A percentile compares a stretch with the other conserved stretches of the same genome.
Conservation (phyloP, 129 eudicot species). For the Helianthus tuberosus region DNA sequence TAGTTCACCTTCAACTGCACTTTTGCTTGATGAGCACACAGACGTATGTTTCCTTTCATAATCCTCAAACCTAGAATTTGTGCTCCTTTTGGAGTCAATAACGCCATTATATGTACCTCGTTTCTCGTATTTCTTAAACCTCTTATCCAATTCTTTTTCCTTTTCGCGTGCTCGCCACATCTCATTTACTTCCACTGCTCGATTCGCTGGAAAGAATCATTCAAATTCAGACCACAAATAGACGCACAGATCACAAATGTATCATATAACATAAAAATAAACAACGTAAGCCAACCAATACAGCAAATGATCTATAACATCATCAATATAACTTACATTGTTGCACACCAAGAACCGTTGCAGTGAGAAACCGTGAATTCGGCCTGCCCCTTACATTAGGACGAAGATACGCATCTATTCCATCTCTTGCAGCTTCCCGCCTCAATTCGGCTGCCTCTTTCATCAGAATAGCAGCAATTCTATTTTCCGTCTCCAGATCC, state of each 20-base stretch:
- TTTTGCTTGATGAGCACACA: slow-evolving; percentile 51
- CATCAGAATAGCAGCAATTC: slow-evolving; percentile 86
- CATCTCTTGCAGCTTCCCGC: slow-evolving; percentile 77
- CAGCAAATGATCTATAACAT: slow-evolving; percentile 11
- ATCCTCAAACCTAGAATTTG: slow-evolving; percentile 36
- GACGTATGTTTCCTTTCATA: slow-evolving; percentile 32
- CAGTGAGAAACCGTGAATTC: slow-evolving; percentile 90
- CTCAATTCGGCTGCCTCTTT: slow-evolving; percentile 92
- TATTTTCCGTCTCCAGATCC: slow-evolving; percentile 93
- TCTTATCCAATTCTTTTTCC: slow-evolving; percentile 69
- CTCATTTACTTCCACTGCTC: slow-evolving; percentile 86
- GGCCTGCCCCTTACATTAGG: slow-evolving; percentile 81
- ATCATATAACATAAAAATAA: slow-evolving; percentile 2
- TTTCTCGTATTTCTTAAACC: slow-evolving; percentile 39
- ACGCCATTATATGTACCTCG: slow-evolving; percentile 30
- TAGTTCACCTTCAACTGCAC: slow-evolving; percentile 49
- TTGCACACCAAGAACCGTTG: slow-evolving; percentile 93
- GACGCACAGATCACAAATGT: neutral
- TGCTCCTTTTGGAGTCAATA: slow-evolving; percentile 33
- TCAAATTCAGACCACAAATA: neutral
- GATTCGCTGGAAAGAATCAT: slow-evolving; percentile 56
- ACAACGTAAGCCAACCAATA: neutral
- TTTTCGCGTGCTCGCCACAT: slow-evolving; percentile 87
- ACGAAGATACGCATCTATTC: slow-evolving; percentile 73
- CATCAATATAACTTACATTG: slow-evolving; percentile 50